phyloP scores from a whole-genome alignment of 129 eudicot genomes.

The Chrysanthemum seticuspe region DNA sequence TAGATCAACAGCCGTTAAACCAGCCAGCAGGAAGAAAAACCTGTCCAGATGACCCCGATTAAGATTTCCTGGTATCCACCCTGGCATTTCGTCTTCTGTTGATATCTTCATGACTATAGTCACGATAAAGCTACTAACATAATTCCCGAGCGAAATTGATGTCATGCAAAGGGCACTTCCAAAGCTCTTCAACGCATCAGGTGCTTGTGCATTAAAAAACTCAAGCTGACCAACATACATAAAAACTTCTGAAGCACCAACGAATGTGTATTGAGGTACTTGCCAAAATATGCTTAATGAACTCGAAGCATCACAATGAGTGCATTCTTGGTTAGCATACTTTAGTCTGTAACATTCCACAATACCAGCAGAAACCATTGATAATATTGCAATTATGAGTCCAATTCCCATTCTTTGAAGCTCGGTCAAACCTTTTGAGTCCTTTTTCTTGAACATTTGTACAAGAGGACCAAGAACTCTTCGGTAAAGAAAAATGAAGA shows the following conservation, averaged over 20 bases:
- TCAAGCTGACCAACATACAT: slow-evolving; percentile 95
- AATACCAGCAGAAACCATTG: slow-evolving; percentile 85
- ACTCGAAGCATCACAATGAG: slow-evolving; percentile 69
- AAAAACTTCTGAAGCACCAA: slow-evolving; percentile 88
- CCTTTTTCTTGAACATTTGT: slow-evolving; percentile 41
- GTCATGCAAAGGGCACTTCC: slow-evolving; percentile 98
- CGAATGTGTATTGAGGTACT: slow-evolving; percentile 76
- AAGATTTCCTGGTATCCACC: slow-evolving; percentile 91
- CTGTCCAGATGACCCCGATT: slow-evolving; percentile 81
- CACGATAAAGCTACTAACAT: slow-evolving; percentile 82
- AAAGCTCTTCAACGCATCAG: slow-evolving; percentile 87
- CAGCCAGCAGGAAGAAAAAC: slow-evolving; percentile 80
- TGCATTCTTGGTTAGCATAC: slow-evolving; percentile 68
- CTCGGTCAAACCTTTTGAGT: slow-evolving; percentile 71
- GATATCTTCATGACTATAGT: slow-evolving; percentile 84
- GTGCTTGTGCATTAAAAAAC: slow-evolving; percentile 95
- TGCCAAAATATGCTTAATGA: slow-evolving; percentile 94
- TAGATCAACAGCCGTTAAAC: slow-evolving; percentile 63
- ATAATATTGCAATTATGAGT: slow-evolving; percentile 73
- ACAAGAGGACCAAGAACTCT: slow-evolving; percentile 67
- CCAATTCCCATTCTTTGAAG: slow-evolving; percentile 97
- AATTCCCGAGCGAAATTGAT: slow-evolving; percentile 91
- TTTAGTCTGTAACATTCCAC: slow-evolving; percentile 77
- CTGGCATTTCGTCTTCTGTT: slow-evolving; percentile 69
- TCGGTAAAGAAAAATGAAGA: slow-evolving; percentile 73